These are phyloP conservation scores for Fusarium piperis DNA, from an alignment of 2,329 filamentous ascomycete species.

Conservation along the genomic window DNA sequence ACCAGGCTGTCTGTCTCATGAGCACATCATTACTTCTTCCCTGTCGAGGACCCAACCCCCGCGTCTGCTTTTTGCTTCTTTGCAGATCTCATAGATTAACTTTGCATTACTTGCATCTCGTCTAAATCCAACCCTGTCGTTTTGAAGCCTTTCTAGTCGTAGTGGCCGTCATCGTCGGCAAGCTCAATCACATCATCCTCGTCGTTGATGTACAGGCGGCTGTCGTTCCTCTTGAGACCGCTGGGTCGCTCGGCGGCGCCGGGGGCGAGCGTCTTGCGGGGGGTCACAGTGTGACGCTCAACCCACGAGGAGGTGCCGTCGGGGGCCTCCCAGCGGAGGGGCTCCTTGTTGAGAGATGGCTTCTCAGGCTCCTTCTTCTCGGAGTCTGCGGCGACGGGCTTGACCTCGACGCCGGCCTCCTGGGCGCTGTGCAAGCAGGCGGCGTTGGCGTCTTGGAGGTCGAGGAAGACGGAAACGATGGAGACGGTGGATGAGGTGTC, in stretches of 20 bases:
- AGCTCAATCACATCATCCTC: slow-evolving; percentile 43
- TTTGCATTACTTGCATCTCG: slow-evolving; percentile 22
- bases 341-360: slow-evolving; percentile 36
- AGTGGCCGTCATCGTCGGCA: slow-evolving; percentile 37
- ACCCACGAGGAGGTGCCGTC: slow-evolving; percentile 52
- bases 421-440: slow-evolving; percentile 44
- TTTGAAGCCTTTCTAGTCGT: slow-evolving; percentile 27
- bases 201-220: slow-evolving; percentile 40
- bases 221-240: slow-evolving; percentile 37
- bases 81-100: not conserved
- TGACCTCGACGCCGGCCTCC: slow-evolving; percentile 41
- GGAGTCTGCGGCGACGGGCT: slow-evolving; percentile 5
- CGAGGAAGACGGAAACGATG: slow-evolving; percentile 46
- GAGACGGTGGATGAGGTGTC: slow-evolving; percentile 40
- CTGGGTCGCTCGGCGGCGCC: slow-evolving; percentile 9
- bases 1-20: slow-evolving; percentile 9
- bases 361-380: slow-evolving; percentile 4
- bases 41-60: not conserved
- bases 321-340: slow-evolving; percentile 48
- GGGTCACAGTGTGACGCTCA: slow-evolving; percentile 46
- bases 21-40: not conserved
- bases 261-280: slow-evolving; percentile 20
- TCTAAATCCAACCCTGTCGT: not conserved
- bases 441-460: slow-evolving; percentile 49
- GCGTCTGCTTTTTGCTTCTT: not conserved